Conservation (phyloP, 345 rosid species). For the Pelargonium nanum region DNA sequence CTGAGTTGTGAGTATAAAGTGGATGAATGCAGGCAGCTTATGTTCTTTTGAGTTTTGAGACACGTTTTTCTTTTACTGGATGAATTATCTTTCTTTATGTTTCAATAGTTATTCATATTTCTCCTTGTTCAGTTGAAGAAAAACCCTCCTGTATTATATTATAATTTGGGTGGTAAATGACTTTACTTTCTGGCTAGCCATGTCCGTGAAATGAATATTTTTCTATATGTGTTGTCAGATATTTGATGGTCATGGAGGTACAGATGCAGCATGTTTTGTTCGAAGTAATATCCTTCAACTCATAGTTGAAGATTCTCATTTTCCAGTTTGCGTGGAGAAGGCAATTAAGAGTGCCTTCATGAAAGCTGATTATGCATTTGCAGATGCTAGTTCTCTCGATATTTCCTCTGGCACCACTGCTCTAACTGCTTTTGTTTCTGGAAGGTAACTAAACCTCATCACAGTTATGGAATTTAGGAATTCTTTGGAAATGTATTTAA, state of each 20-base stretch:
- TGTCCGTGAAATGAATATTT: conserved; percentile 9
- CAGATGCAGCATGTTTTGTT: conserved; percentile 80
- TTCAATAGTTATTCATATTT: too few species aligned
- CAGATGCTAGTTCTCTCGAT: conserved; percentile 73
- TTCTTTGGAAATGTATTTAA: neutral
- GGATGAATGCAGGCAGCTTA: neutral
- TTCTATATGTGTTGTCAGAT: conserved; percentile 38
- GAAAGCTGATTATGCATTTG: conserved; percentile 87
- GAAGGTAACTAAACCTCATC: conserved; percentile 44
- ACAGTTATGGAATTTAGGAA: neutral
- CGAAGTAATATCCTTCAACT: conserved; percentile 58
- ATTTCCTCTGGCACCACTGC: conserved; percentile 97
- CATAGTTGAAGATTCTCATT: conserved; percentile 73
- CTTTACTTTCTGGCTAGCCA: neutral
- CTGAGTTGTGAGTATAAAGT: neutral
- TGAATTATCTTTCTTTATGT: too few species aligned
- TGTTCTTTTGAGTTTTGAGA: too few species aligned
- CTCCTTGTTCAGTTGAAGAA: too few species aligned
- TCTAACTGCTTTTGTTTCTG: conserved; percentile 60
- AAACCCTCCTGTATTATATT: neutral
- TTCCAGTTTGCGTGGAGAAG: conserved; percentile 62
- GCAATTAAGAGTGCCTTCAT: conserved; percentile 73
- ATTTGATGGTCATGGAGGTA: conserved; percentile 97
- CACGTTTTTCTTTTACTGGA: too few species aligned
- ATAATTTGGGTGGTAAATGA: too few species aligned